Percentiles rank a stretch among this genome's conserved stretches.
phyloP scores from a whole-genome alignment of 2,329 filamentous ascomycete genomes.

The Aureobasidium sp. region DNA sequence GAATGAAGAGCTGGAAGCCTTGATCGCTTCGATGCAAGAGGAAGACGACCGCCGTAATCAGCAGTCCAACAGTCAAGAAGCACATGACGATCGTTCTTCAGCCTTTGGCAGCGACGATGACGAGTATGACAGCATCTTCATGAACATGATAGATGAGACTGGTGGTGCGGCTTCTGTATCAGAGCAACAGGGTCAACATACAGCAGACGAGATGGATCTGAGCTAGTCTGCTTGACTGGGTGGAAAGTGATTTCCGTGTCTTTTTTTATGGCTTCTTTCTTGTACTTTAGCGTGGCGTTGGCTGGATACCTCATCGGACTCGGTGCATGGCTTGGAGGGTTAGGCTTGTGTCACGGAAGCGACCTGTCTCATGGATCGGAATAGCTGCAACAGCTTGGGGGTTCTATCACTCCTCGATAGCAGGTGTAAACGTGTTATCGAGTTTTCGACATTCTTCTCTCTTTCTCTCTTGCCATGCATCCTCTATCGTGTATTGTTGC shows the following conservation, averaged over 20 bases:
- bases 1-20: slow-evolving; percentile 36
- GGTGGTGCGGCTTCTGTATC: slow-evolving; percentile 14
- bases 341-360: not conserved
- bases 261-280: not conserved
- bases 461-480: not conserved
- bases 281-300: slow-evolving; percentile 9
- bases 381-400: not conserved
- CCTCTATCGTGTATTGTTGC: not conserved
- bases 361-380: not conserved
- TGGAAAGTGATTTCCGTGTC: not conserved
- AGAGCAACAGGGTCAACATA: slow-evolving; percentile 17
- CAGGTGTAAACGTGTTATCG: not conserved
- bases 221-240: slow-evolving; percentile 13
- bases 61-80: slow-evolving; percentile 11
- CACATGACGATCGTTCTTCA: slow-evolving; percentile 15
- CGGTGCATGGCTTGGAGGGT: not conserved
- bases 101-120: slow-evolving; percentile 43
- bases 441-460: not conserved
- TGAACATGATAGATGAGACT: slow-evolving; percentile 52
- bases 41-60: not conserved
- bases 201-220: slow-evolving; percentile 30
- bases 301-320: not conserved
- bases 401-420: no score
- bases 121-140: slow-evolving; percentile 56
- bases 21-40: slow-evolving; percentile 37